Evolutionary conservation across 257 asterid genomes (phyloP), one percentile per base, ranked within the genome.

Genomic region (Dorcoceras hygrometricum): DNA sequence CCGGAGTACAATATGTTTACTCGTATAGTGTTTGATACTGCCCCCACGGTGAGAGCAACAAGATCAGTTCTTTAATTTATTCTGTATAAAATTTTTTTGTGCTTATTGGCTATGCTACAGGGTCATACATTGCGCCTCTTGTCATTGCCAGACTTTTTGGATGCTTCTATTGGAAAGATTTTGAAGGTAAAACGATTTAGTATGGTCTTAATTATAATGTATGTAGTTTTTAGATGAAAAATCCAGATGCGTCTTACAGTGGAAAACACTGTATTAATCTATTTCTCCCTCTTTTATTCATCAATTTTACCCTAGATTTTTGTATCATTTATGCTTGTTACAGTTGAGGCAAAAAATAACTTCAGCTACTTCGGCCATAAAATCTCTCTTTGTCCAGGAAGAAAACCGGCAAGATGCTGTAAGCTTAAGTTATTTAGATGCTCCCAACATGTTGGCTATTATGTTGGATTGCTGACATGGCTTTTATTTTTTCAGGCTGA

Each of bases 1-100:
- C 84, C 77, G 75, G 95, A 94, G 77, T 94, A 88, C 84, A 94
- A 78, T 75, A 87, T 82, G 96, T 94, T 90, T 76, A 88, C 97
- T n/a, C 88, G 99, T 22, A 87, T 94, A 75, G 95, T 90, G 80
- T 94, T 94, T 65, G 99, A 94, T 68, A 94, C 99, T 22, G 99
- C 97, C 67, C 99, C 99, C 32, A 94, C 97, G 79, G 99, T 94
- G 75, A 85, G 96, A 71, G 71, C 48, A 63, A 46, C n/a, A 29
- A 39, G 32, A 23, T 43, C 28, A 67, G 19, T 70, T 24, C 25
- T 63, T 39, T 71, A 63, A 18, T 46, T 29, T 70, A 23, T 56
- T 7, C 32, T 78, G 12, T 70, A 53, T 24, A 57, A 31, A 60
- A 25, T 36, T 71, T 59, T 24, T 32, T 74, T 36, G 34, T 64